Base-by-base conservation (phyloP, 2,329 filamentous ascomycete species). In the Paraphoma sp. region DNA sequence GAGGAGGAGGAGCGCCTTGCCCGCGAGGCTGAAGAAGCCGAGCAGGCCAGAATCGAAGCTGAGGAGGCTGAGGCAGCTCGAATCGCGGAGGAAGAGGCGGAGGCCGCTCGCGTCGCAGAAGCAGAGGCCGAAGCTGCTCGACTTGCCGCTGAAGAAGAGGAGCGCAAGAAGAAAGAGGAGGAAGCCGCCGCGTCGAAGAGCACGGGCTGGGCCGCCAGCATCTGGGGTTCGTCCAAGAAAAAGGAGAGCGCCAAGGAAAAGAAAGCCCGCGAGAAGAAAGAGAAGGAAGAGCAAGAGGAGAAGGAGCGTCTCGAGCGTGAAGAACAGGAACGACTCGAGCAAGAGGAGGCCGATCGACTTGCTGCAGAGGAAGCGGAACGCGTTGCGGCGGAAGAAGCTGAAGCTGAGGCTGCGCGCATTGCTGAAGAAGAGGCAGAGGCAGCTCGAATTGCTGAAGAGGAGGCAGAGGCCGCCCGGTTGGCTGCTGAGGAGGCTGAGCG, bases 181-280 rank as follows among this genome's bases (percentile, higher is more conserved):
- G 59, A 64, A 38, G 58, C 53, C 7, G 59, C 57, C 48, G 57
- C 58, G 17, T 54, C 60, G 59, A 70, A 76, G 71, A 76, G 72
- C 67, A 58, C 62, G 31, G 67, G 65, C 1, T 71, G 68, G 68
- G 71, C 66, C 28, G 59, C 65, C 33, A 65, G 62, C 33, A 60
- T 68, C 17, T 68, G 59, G 59, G 63, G 64, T 12, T 63, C 63
- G 4, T 65, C 74, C 68, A 71, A 68, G 57, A 82, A 84, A 62
- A 77, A 73, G 41, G 72, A 74, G 50, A 62, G 46, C 9, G 18
- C 62, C 51, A 72, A 72, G 62, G 68, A 78, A 58, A 70, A 65
- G 48, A 60, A 52, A 41, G 68, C 67, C 18, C 66, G 71, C 4
- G 71, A 74, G 45, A 67, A 65, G 75, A 81, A 66, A 18, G 74